A percentile compares a stretch with the other conserved stretches of the same genome.
These are phyloP conservation scores for Rubus idaeus DNA, from an alignment of 306 rosid species.

Conservation along the genomic window DNA sequence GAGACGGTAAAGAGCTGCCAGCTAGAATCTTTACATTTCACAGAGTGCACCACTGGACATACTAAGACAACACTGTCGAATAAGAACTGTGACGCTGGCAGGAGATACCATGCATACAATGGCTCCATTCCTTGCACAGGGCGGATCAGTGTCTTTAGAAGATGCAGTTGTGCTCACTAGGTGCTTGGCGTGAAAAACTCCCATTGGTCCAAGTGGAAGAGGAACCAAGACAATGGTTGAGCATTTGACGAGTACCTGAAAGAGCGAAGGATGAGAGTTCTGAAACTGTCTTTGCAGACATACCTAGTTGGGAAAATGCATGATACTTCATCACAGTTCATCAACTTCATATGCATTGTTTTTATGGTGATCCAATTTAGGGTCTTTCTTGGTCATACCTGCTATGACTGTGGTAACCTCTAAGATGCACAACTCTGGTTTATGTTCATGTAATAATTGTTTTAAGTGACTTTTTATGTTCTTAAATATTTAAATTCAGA, in stretches of 20 bases:
- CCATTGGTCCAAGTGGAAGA: neutral
- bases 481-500: neutral
- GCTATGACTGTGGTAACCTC: constrained; percentile 10
- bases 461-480: neutral
- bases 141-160: constrained; percentile 10
- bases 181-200: neutral
- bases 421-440: neutral
- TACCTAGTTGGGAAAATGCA: neutral
- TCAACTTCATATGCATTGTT: neutral
- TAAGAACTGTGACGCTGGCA: neutral
- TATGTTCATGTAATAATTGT: neutral
- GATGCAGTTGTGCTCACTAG: constrained; percentile 18
- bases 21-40: neutral
- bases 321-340: neutral
- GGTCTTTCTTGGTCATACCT: neutral
- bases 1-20: constrained; percentile 5
- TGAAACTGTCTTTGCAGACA: neutral
- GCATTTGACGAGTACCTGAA: constrained; percentile 16
- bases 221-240: neutral
- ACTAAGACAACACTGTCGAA: neutral
- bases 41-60: constrained; percentile 5
- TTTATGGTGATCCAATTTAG: neutral
- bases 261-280: constrained; percentile 14
- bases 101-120: constrained; percentile 17
- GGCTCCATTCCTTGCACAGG: constrained; percentile 21